Percentiles rank a stretch among this genome's conserved stretches.
Conservation (phyloP, 495 filamentous ascomycete species). For the Penicillium bialowiezense region DNA sequence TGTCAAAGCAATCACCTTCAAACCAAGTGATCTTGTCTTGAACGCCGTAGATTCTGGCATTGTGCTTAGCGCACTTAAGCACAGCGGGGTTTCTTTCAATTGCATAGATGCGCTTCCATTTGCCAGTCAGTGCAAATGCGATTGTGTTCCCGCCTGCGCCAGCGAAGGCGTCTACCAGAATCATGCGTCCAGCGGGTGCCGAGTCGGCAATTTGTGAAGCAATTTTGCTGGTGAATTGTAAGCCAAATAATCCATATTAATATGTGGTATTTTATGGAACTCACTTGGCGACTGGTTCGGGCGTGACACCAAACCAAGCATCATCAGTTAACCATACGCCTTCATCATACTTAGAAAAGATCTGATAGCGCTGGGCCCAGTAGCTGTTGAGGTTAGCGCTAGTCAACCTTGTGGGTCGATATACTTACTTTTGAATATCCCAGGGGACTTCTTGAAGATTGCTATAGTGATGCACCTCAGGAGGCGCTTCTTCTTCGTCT, state of each 20-base stretch:
- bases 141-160: constrained; percentile 96
- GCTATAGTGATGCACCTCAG: constrained; percentile 62
- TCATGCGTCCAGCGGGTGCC: constrained; percentile 48
- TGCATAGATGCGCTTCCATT: constrained; percentile 79
- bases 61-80: constrained; percentile 86
- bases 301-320: constrained; percentile 95
- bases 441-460: constrained; percentile 60
- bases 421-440: constrained; percentile 71
- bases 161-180: constrained; percentile 82
- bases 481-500: constrained; percentile 34
- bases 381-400: constrained; percentile 56
- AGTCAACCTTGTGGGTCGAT: neutral
- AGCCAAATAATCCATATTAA: neutral
- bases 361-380: constrained; percentile 78
- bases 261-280: too few species aligned
- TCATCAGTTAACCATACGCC: constrained; percentile 88
- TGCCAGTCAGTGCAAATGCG: constrained; percentile 74
- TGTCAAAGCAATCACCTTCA: constrained; percentile 74
- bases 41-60: constrained; percentile 86
- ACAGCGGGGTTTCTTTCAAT: constrained; percentile 78
- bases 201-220: constrained; percentile 64
- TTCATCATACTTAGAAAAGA: constrained; percentile 79
- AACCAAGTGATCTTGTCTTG: constrained; percentile 77
- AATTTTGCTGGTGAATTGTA: constrained; percentile 56
- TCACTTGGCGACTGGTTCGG: constrained; percentile 83